Evolutionary conservation across 768 basidiomycete genomes (phyloP), one percentile per base, ranked within the genome.

Genomic region (Tricholoma terreum): DNA sequence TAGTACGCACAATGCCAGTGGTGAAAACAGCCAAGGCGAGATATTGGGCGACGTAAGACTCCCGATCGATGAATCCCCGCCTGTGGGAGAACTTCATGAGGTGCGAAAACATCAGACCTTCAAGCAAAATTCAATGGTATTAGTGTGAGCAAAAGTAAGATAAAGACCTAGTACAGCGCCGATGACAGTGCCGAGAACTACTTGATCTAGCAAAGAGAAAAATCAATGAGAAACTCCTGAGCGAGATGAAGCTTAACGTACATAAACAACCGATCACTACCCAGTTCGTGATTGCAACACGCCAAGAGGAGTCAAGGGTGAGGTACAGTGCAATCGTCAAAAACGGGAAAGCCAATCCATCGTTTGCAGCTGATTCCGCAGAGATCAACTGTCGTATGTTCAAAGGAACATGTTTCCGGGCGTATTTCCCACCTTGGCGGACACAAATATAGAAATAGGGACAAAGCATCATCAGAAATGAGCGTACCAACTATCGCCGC

Each of bases 341-440:
- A 69, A 98, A 98, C 0, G 94, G 94, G 69, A 95, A 97, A 1
- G 95, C 94, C 12, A 98, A 80, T 1, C 97, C 97, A 63, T 98
- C 97, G 71, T 99, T 99, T 6, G 92, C 87, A 0, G 95, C 97
- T 5, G 90, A 91, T 72, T 98, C 96, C 0, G 92, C 92, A 0
- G 90, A 83, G 6, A 97, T 76, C 42, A 97, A 79, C 21, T 84
- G 87, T 27, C 95, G 84, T 21, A 98, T 78, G 52, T 92, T 87
- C 5, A 73, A 60, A 4, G 89, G 89, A 4, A 92, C 90, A 64
- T 92, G 81, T 56, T 79, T 81, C 12, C 76, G 71, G 0, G 90
- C 90, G 61, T 81, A 92, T 58, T 78, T 84, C 0, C 90, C 90
- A 9, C 86, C 89, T 89, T 27, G 24, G 24, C n/a, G 24, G 2